Base-by-base conservation (phyloP, 805 yeast species). In the Saccharomycopsis sp. region DNA sequence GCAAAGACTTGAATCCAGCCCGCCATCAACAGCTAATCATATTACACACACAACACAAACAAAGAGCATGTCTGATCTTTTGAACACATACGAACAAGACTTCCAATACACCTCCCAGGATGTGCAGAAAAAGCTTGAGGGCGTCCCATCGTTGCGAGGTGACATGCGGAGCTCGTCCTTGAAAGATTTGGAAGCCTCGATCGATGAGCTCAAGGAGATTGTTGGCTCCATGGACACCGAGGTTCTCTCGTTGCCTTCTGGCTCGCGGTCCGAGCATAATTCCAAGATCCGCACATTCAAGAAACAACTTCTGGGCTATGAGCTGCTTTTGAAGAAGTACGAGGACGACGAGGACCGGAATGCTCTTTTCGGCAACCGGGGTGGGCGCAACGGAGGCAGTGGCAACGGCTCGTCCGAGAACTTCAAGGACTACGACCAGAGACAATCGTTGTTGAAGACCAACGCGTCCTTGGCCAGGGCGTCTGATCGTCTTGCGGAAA, bases 141-240 rank as follows among this genome's bases (percentile, higher is more conserved):
- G 73, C 48, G 68, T 77, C 9, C 61, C 71, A 8, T 67, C 70
- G 4, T 62, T 67, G 6, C 60, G 63, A 21, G 73, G 73, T 16
- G 77, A 68, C 36, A 71, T 65, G 38, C 67, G 86, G 41, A 67
- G 69, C 30, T 65, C 62, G 8, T 66, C 77, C 13, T 64, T 79
- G 60, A 70, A 70, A 50, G 73, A 78, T 12, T 69, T 75, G 2
- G 87, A 82, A 53, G 65, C 68, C 34, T 71, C 80, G 15, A 65
- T 81, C n/a, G 95, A 85, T 52, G 95, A 85, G 54, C 80, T 81
- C 27, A 70, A 76, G 41, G 94, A 84, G 54, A 68, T 84, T 30
- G 65, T 65, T 33, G 96, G 88, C 50, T 94, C 89, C 51, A 79
- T 92, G 79, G 77, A 77, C 20, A 68, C 89, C 31, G 97, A 89